Conservation (phyloP, 176 grass and related monocot species). For the Bolboschoenus planiculmis region DNA sequence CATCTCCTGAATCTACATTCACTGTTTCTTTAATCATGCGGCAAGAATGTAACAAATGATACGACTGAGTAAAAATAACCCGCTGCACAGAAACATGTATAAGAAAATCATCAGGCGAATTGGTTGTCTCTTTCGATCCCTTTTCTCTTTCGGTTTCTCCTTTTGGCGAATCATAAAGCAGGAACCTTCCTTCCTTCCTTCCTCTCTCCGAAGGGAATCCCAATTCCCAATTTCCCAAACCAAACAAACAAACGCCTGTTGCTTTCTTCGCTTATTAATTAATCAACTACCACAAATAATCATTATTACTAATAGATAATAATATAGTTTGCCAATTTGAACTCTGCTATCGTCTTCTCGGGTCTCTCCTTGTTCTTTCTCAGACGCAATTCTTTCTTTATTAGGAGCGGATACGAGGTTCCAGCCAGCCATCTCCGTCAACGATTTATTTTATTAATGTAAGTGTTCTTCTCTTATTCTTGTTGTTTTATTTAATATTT, state of each 20-base stretch:
- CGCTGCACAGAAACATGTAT: background rate
- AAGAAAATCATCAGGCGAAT: background rate
- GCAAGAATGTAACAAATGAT: background rate
- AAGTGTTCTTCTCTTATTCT: background rate
- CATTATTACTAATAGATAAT: too few relatives aligned
- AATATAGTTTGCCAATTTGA: background rate
- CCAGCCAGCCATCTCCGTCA: background rate
- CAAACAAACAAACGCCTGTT: background rate
- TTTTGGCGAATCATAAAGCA: background rate
- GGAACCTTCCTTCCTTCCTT: background rate
- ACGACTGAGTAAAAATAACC: background rate
- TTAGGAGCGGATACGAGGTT: background rate
- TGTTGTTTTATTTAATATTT: background rate
- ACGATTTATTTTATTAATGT: background rate
- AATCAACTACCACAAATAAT: constrained; percentile 12
- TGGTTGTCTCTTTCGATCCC: background rate
- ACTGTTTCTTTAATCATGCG: too few relatives aligned
- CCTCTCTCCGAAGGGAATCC: background rate
- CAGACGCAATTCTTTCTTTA: background rate
- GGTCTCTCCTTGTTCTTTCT: background rate
- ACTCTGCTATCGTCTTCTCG: background rate
- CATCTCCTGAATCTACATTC: background rate
- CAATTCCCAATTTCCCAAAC: too few relatives aligned
- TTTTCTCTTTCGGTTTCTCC: background rate
- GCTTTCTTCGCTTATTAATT: background rate